phyloP scores from a whole-genome alignment of 345 rosid genomes.

The Lumnitzera racemosa region DNA sequence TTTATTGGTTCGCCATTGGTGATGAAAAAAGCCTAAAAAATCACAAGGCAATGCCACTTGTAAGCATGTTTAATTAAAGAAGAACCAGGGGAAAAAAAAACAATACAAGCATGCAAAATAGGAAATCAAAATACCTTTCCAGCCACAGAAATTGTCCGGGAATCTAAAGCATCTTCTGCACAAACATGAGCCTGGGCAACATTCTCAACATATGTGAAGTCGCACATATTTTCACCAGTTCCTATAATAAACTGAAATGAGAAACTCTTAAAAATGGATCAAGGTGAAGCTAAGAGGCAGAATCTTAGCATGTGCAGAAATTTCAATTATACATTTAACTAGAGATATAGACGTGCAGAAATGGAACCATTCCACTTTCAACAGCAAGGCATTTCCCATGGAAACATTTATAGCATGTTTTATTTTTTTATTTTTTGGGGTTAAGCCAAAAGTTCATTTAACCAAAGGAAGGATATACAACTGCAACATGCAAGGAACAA shows the following conservation, averaged over 20 bases:
- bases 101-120: constrained; percentile 1
- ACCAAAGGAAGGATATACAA: too few relatives aligned
- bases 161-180: constrained; percentile 69
- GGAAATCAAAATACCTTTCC: constrained; percentile 57
- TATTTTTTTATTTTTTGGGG: too few relatives aligned
- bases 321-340: neutral
- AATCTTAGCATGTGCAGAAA: neutral
- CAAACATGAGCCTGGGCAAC: constrained; percentile 80
- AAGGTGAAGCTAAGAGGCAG: neutral
- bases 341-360: too few relatives aligned
- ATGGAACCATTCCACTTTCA: too few relatives aligned
- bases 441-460: too few relatives aligned
- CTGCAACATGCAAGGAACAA: too few relatives aligned
- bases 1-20: constrained; percentile 70
- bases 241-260: constrained; percentile 82
- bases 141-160: constrained; percentile 58
- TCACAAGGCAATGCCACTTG: constrained; percentile 1
- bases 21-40: constrained; percentile 77
- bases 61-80: too few relatives aligned
- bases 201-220: constrained; percentile 87
- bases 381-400: too few relatives aligned
- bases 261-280: constrained; percentile 13
- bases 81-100: neutral
- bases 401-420: too few relatives aligned
- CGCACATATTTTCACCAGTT: constrained; percentile 74